Base-by-base conservation (phyloP, 129 eudicot species). In the Deinandra increscens region DNA sequence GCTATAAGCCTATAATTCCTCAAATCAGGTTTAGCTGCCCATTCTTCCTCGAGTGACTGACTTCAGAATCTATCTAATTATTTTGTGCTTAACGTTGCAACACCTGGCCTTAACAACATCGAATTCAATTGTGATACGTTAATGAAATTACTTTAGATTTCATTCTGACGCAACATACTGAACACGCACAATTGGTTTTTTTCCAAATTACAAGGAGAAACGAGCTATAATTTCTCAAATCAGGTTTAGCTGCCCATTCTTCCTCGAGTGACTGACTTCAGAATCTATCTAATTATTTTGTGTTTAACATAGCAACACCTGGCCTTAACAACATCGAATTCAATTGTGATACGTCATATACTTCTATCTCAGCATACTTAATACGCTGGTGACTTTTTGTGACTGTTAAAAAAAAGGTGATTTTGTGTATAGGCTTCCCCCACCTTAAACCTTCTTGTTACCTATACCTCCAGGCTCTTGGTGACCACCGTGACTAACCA, bases 211-310 rank as follows among this genome's bases (percentile, higher is more conserved):
- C 54, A 15, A 17, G 22, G 20, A 20, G 20, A 5, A 48, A 48
- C 15, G 9, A 48, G 13, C 55, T 12, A 15, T 11, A 11, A 12
- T 11, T 44, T 11, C 49, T 44, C 15, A 44, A 15, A 14, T n/a
- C 54, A 46, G 20, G 54, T 46, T 46, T 26, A n/a, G 19, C 54
- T n/a, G 9, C 54, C n/a, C 3, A 11, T 61, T 15, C 26, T 60
- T 61, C 67, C 44, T 36, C 37, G 9, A 31, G 65, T 60, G 67
- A 61, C 67, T 36, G 31, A 26, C 31, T 26, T 61, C 29, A 61
- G 37, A 15, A 61, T 37, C 29, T 19, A 37, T 36, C 67, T 15
- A 7, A 17, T 15, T 36, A 1, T 3, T 61, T 9, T 36, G n/a
- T 36, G 46, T 14, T 18, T 36, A 61, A 61, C 46, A 61, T 61